These are phyloP conservation scores for Gnomoniopsis sp. DNA, from an alignment of 2,329 filamentous ascomycete genomes.

Conservation along the genomic window DNA sequence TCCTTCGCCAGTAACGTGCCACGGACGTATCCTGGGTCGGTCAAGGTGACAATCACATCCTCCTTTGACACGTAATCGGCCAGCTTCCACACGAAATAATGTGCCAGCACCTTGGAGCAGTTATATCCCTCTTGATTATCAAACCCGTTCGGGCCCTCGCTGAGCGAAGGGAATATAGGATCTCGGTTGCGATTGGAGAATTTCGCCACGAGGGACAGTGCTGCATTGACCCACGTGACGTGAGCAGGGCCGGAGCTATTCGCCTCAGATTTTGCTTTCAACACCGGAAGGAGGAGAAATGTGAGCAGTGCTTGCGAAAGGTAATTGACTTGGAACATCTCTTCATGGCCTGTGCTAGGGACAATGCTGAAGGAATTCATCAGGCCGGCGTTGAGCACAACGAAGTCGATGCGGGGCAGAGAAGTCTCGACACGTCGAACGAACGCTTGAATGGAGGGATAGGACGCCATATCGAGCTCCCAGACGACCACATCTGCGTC, in stretches of 20 bases:
- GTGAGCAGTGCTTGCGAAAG: constrained; percentile 20
- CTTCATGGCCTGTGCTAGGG: constrained; percentile 17
- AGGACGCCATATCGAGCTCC: constrained; percentile 9
- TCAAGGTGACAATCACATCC: constrained; percentile 43
- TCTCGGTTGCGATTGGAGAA: constrained; percentile 18
- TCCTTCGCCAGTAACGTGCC: constrained; percentile 33
- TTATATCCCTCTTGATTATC: neutral
- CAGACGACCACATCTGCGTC: neutral
- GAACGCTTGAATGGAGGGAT: constrained; percentile 6
- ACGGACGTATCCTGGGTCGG: constrained; percentile 41
- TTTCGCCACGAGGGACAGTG: neutral
- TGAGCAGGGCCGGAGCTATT: neutral
- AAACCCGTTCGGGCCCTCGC: neutral
- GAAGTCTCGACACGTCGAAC: constrained; percentile 22
- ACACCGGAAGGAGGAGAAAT: constrained; percentile 19
- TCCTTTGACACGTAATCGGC: constrained; percentile 34
- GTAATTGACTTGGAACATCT: constrained; percentile 21
- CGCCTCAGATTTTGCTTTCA: constrained; percentile 13
- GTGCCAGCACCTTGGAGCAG: constrained; percentile 29
- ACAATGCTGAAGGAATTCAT: neutral
- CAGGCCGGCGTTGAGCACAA: constrained; percentile 33
- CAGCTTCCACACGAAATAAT: constrained; percentile 34
- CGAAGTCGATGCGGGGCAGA: constrained; percentile 36
- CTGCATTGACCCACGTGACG: neutral
- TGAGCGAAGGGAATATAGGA: neutral